phyloP scores from a whole-genome alignment of 2,329 filamentous ascomycete species.

The Hypoxylon sp. region DNA sequence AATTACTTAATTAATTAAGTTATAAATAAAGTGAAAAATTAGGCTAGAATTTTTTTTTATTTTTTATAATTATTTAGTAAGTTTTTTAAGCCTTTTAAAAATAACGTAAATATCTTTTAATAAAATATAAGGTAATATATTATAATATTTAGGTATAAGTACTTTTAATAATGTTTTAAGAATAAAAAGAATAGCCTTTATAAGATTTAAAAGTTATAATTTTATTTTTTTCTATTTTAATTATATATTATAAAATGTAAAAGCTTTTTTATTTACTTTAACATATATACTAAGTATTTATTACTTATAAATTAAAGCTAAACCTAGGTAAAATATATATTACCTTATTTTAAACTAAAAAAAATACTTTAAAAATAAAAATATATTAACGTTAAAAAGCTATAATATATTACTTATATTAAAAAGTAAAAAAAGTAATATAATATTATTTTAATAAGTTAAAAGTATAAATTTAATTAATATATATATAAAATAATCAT shows the following conservation, averaged over 20 bases:
- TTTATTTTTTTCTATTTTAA: not conserved
- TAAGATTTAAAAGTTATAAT: not conserved
- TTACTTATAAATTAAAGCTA: too few species aligned
- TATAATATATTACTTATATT: slow-evolving; percentile 3
- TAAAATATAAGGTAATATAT: not conserved
- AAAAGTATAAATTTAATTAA: not conserved
- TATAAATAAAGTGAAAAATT: not conserved
- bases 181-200: not conserved
- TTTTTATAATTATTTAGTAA: not conserved
- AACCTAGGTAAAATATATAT: too few species aligned
- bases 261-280: not conserved
- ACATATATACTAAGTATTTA: not conserved
- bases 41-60: not conserved
- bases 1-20: not conserved
- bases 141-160: not conserved
- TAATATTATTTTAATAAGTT: not conserved
- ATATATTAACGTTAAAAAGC: slow-evolving; percentile 3
- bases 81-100: not conserved
- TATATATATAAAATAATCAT: not conserved
- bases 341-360: too few species aligned
- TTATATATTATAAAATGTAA: not conserved
- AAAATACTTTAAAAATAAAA: slow-evolving; percentile 5
- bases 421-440: not conserved
- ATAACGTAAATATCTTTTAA: not conserved
- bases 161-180: not conserved